Base-by-base conservation (phyloP, 164 flowering plant species). In the Echeveria elegans region DNA sequence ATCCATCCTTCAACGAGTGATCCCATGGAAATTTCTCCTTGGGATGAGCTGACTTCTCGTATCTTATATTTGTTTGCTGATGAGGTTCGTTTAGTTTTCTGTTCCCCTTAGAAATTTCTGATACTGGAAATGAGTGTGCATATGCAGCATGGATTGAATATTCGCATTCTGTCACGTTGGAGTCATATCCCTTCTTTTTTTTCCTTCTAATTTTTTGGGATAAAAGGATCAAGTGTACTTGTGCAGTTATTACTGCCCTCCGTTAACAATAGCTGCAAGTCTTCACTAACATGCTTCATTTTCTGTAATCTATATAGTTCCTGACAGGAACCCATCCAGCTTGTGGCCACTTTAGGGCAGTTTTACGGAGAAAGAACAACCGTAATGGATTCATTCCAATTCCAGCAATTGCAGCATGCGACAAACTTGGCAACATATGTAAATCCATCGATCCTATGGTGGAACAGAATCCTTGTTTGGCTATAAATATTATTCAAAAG, bases 281-380 rank as follows among this genome's bases (percentile, higher is more conserved):
- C 32, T 2, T 56, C 11, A 56, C 61, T 28, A 28, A 56, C 59
- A 23, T 53, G 7, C n/a, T 53, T 61, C 7, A 30, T 3, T 52
- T 63, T 43, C 66, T 69, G 45, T 73, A 53, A 43, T 70, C 53
- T 66, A 72, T 74, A 53, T 69, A 92, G 99, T 87, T 88, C 74
- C 85, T 85, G 43, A 70, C 80, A 37, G 75, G 82, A 21, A 59
- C 37, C 63, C 87, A 89, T 76, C 97, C 97, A 11, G 72, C 88
- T 67, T 74, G 81, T 70, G 84, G 88, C 67, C 99, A 95, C 92
- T 76, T 95, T 66, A 79, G 82, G 79, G 92, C 86, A 74, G 77
- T 87, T 32, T 73, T 86, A 72, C 68, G 53, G 72, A 85, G 94
- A 80, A 80, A 72, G 65, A 86, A 84, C 40, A 77, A 74, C 50